Conservation (phyloP, 208 protist genomes). For the Angomonas deanei region DNA sequence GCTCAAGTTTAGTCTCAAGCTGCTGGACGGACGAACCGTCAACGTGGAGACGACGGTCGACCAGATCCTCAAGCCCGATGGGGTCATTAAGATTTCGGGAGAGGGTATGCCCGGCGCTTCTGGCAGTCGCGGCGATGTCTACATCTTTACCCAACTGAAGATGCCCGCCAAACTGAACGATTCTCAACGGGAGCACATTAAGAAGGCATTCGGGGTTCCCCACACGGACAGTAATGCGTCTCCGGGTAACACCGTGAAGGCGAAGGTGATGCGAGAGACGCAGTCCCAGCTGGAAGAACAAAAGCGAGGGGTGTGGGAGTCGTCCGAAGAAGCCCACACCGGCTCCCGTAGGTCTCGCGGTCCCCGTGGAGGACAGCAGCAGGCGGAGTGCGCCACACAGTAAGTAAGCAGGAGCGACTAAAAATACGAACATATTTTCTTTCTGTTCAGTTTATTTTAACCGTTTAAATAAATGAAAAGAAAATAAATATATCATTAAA, state of each 20-base stretch:
- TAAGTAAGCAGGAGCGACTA: constrained; percentile 15
- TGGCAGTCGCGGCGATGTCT: constrained; percentile 77
- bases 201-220: constrained; percentile 64
- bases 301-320: constrained; percentile 61
- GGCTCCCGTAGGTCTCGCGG: constrained; percentile 24
- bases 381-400: constrained; percentile 69
- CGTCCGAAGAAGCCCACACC: constrained; percentile 27
- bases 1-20: constrained; percentile 76
- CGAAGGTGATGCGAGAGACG: constrained; percentile 66
- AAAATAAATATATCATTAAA: constrained; percentile 3
- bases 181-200: constrained; percentile 55
- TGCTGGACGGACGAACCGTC: constrained; percentile 89
- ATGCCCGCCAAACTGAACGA: constrained; percentile 71
- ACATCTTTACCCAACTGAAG: constrained; percentile 73
- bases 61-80: constrained; percentile 59
- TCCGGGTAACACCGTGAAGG: constrained; percentile 67
- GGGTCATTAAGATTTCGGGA: constrained; percentile 71
- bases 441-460: constrained; percentile 4
- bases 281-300: constrained; percentile 71
- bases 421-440: constrained; percentile 2
- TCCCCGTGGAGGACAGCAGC: constrained; percentile 24
- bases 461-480: background rate
- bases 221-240: constrained; percentile 20
- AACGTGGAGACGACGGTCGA: constrained; percentile 64
- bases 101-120: constrained; percentile 81